Evolutionary conservation across 306 rosid genomes (phyloP).

Genomic region (Fragaria vesca): DNA sequence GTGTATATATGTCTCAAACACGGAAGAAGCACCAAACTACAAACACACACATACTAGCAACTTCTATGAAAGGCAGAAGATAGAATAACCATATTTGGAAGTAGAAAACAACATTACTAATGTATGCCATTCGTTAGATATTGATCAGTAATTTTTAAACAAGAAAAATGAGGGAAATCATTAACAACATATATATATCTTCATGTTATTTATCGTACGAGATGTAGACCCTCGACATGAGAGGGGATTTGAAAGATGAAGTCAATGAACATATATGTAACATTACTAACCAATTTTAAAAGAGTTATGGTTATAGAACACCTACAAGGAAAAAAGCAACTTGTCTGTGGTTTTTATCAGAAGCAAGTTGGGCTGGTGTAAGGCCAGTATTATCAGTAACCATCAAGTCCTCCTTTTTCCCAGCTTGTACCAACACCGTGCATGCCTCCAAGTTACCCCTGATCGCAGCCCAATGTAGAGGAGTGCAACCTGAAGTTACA

Average conservation of each 20-base stretch:
- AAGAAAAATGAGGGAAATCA: background rate
- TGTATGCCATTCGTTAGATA: background rate
- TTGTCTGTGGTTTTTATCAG: slow-evolving; percentile 95
- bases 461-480: slow-evolving; percentile 98
- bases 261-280: slow-evolving; percentile 17
- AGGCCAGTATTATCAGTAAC: slow-evolving; percentile 95
- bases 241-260: background rate
- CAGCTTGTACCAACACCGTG: slow-evolving; percentile 96
- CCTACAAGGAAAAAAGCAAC: slow-evolving; percentile 99
- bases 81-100: background rate
- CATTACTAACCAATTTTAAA: slow-evolving; percentile 38
- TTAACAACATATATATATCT: background rate
- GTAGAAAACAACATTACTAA: background rate
- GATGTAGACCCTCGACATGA: background rate
- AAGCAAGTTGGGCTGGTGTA: slow-evolving; percentile 96
- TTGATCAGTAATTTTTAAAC: background rate
- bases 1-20: background rate
- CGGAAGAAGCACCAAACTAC: background rate
- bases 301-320: slow-evolving; percentile 45
- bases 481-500: slow-evolving; percentile 78
- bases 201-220: background rate
- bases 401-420: slow-evolving; percentile 91
- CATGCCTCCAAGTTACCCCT: slow-evolving; percentile 98
- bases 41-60: background rate
- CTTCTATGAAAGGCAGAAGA: background rate